Evolutionary conservation across 768 basidiomycete genomes (phyloP).

Genomic region (Naganishia friedmannii): DNA sequence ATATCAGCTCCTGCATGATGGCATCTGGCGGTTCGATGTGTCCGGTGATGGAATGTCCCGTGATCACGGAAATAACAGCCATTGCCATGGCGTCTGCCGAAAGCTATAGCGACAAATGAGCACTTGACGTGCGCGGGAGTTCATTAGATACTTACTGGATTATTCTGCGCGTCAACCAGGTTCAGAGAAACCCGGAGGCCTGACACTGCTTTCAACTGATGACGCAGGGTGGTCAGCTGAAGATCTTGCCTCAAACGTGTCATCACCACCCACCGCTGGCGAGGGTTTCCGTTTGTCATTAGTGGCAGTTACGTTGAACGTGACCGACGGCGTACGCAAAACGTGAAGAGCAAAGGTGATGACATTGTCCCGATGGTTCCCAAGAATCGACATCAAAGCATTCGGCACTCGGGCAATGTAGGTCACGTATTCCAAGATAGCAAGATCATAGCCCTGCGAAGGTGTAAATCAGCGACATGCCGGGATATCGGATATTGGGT

Average conservation of each 20-base stretch:
- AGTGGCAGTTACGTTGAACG: background rate
- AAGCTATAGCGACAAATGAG: conserved; percentile 9
- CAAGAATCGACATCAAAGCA: conserved; percentile 33
- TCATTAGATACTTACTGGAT: background rate
- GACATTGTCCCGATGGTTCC: conserved; percentile 23
- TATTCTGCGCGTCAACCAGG: background rate
- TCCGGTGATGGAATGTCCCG: background rate
- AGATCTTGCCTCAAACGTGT: background rate
- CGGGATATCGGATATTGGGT: background rate
- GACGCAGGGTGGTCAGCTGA: background rate
- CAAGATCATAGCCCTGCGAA: conserved; percentile 36
- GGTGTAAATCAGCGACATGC: background rate
- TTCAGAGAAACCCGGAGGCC: background rate
- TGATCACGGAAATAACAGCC: background rate
- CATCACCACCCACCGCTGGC: conserved; percentile 6
- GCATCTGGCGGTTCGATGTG: background rate
- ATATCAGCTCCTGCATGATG: background rate
- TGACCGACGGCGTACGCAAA: background rate
- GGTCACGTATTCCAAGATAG: conserved; percentile 38
- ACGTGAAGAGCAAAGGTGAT: conserved; percentile 29
- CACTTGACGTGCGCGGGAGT: background rate
- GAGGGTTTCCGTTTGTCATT: conserved; percentile 15
- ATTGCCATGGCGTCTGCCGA: conserved; percentile 21
- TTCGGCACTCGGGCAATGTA: conserved; percentile 31
- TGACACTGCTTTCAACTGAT: conserved; percentile 1